Evolutionary conservation across 2,329 filamentous ascomycete species (phyloP), one percentile per base, ranked within the genome.

Genomic region (Madurella mycetomatis): DNA sequence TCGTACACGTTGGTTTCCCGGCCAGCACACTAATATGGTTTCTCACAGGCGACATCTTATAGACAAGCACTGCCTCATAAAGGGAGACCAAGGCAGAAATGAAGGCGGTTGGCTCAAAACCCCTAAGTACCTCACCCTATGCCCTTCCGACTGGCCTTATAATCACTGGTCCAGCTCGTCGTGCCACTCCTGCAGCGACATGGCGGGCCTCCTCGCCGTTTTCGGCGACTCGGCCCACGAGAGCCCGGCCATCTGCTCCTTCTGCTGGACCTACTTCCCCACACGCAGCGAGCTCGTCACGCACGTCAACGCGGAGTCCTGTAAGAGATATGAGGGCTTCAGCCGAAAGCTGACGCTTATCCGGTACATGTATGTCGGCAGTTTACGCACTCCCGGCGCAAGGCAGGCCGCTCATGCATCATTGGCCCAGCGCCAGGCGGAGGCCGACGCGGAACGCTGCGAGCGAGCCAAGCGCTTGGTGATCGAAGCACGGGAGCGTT

Each of bases 41-140:
- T 30, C 16, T 1, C 41, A 59, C 54, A 17, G 47, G 50, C n/a
- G n/a, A 41, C 57, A 59, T 16, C 30, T 59, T 7, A 54, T 39
- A 1, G 51, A 52, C 15, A 56, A 54, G 18, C 57, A 59, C 39
- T 48, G 47, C 11, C 46, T 59, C 18, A 45, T 56, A 39, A 17
- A 48, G 8, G 51, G 48, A 15, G 54, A 59, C 8, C 57, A 54
- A 13, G 51, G 57, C 16, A 7, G 54, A 13, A 44, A 25, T 9
- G 57, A 48, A 30, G 49, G 48, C 19, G 51, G 54, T 11, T n/a
- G 25, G 15, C 39, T 42, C 8, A 56, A 55, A 16, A 5, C 47
- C 17, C 54, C 54, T 17, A 57, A 55, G 40, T 59, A 59, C 30
- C 49, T 57, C 17, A 51, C 57, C n/a, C 39, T 59, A n/a, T 59